Evolutionary conservation across 139 green algal genomes (phyloP), one percentile per base, ranked within the genome.

Genomic region (Penium margaritaceum): DNA sequence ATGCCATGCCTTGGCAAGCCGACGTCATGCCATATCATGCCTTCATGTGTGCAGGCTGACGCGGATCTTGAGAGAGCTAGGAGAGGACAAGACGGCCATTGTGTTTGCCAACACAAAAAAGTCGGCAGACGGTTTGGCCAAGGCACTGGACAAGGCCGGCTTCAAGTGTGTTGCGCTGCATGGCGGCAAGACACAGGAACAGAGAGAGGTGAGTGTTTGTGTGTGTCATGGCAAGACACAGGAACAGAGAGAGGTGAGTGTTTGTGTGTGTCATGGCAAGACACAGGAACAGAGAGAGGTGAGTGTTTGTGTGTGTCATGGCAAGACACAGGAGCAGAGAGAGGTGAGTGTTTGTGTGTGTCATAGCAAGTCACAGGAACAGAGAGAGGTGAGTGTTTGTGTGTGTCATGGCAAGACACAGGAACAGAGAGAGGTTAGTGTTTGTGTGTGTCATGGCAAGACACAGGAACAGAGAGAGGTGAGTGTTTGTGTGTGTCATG

Each of bases 91-190:
- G 77, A 85, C 88, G 70, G 85, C 87, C 63, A 97, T 98, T 61
- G 89, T 99, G 29, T 98, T 99, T 85, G 91, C 91, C 54, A 99
- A 99, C 87, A 96, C 89, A 65, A 93, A 91, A 72, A 95, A 79
- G 73, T 43, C 38, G 68, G 96, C 93, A 69, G 91, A 97, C 76
- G 78, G 83, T 34, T 88, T 97, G 60, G 85, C 90, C 24, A 69
- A 53, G 30, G 81, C 90, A 36, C 79, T 96, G 54, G 63, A 89
- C n/a, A 73, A 76, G 30, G 24, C 61, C 15, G 91, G 82, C 19
- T 91, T 90, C 84, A 79, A 72, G 44, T 88, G 81, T 55, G 84
- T 84, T 17, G 80, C 93, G 47, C 85, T 96, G 82, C 92, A 97
- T 76, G 90, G 92, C 61, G 90, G 90, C 63, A 95, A 95, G 76